phyloP scores from a whole-genome alignment of 371 early-diverging fungal genomes.

The Mortierella sp. region DNA sequence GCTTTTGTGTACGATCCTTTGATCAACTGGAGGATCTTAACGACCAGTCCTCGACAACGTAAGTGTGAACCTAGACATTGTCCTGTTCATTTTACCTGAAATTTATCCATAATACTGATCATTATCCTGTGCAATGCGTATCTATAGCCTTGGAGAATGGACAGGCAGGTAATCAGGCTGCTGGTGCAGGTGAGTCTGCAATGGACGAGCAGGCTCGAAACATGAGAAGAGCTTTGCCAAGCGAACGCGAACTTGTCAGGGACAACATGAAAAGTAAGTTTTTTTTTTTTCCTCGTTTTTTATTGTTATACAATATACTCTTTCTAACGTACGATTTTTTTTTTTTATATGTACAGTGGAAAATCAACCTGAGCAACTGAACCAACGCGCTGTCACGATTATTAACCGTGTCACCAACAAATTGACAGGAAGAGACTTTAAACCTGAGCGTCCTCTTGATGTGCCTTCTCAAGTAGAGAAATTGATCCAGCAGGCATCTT shows the following conservation, averaged over 20 bases:
- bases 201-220: conserved; percentile 55
- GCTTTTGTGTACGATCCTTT: conserved; percentile 98
- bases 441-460: conserved; percentile 83
- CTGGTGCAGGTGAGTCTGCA: conserved; percentile 30
- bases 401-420: conserved; percentile 71
- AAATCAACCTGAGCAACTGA: conserved; percentile 65
- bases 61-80: conserved; percentile 10
- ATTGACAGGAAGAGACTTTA: conserved; percentile 87
- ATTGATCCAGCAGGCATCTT: conserved; percentile 95
- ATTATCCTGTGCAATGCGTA: not conserved
- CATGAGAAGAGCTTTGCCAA: conserved; percentile 42
- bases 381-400: conserved; percentile 72
- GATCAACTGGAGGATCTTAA: conserved; percentile 90
- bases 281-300: not conserved
- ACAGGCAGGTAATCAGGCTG: conserved; percentile 29
- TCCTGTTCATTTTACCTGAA: not conserved
- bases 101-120: not conserved
- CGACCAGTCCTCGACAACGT: conserved; percentile 60
- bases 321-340: not conserved
- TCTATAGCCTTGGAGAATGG: conserved; percentile 47
- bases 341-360: conserved; percentile 55
- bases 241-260: conserved; percentile 49
- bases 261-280: conserved; percentile 53
- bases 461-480: conserved; percentile 92
- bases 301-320: not conserved